These are phyloP conservation scores for Puccinia coronata DNA, from an alignment of 1,284 basidiomycete species.

Conservation along the genomic window DNA sequence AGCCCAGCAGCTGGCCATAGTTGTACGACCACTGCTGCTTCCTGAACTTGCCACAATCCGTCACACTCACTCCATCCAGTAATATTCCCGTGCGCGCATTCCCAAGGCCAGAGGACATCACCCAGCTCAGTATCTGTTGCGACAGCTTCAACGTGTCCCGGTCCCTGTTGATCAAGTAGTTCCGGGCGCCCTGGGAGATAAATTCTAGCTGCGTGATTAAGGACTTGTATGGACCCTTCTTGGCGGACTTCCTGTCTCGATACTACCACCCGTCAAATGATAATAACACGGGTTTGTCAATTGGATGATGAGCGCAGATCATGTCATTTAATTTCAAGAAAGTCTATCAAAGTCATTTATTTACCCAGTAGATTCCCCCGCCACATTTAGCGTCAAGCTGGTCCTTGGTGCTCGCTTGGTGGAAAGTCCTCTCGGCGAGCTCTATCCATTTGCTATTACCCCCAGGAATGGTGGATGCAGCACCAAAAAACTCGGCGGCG, in stretches of 20 bases:
- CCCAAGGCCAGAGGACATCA: slow-evolving; percentile 24
- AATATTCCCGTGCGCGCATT: slow-evolving; percentile 19
- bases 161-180: slow-evolving; percentile 32
- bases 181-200: slow-evolving; percentile 42
- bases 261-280: slow-evolving; percentile 2
- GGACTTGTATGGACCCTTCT: slow-evolving; percentile 39
- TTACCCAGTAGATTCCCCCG: slow-evolving; percentile 46
- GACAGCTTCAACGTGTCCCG: slow-evolving; percentile 4
- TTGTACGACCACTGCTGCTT: slow-evolving; percentile 35
- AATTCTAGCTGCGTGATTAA: slow-evolving; percentile 45
- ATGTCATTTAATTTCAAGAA: too few relatives aligned
- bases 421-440: slow-evolving; percentile 34
- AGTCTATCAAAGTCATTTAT: not conserved
- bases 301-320: too few relatives aligned
- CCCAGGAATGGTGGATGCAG: slow-evolving; percentile 23
- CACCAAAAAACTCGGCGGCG: slow-evolving; percentile 38
- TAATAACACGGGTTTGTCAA: not conserved
- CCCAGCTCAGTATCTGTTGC: slow-evolving; percentile 18
- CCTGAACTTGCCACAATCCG: slow-evolving; percentile 3
- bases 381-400: slow-evolving; percentile 37
- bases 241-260: slow-evolving; percentile 10
- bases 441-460: slow-evolving; percentile 19
- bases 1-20: slow-evolving; percentile 39
- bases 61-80: slow-evolving; percentile 19
- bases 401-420: not conserved